Percentiles rank a stretch among this genome's conserved stretches.
phyloP scores from a whole-genome alignment of 2,329 filamentous ascomycete species.

The Tolypocladium ophioglossoides region DNA sequence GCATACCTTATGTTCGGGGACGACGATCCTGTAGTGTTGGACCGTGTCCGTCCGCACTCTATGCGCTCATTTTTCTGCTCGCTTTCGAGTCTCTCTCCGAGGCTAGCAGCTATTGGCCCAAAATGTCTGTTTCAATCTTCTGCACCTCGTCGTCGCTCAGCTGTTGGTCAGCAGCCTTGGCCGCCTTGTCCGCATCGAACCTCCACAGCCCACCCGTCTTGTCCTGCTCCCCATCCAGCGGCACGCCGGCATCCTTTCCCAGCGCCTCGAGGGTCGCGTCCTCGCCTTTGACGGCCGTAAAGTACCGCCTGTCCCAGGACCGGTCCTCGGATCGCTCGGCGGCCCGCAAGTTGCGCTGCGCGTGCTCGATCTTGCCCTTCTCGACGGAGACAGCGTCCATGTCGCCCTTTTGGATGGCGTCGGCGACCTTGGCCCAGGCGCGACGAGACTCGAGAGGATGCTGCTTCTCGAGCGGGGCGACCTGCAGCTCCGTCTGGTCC shows the following conservation, averaged over 20 bases:
- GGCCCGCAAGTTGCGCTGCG: slow-evolving; percentile 64
- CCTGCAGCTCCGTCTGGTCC: slow-evolving; percentile 54
- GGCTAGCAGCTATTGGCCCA: slow-evolving; percentile 22
- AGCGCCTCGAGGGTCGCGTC: slow-evolving; percentile 36
- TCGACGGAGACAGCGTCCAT: slow-evolving; percentile 70
- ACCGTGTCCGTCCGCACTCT: not conserved
- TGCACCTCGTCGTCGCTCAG: slow-evolving; percentile 28
- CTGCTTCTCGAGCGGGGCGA: slow-evolving; percentile 67
- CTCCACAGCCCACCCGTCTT: slow-evolving; percentile 53
- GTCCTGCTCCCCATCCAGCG: slow-evolving; percentile 41
- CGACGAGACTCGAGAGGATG: slow-evolving; percentile 79
- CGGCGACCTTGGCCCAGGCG: slow-evolving; percentile 80
- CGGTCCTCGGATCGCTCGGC: slow-evolving; percentile 64
- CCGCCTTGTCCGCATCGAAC: slow-evolving; percentile 39
- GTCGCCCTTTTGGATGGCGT: slow-evolving; percentile 69
- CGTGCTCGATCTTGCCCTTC: slow-evolving; percentile 84
- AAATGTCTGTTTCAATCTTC: slow-evolving; percentile 33
- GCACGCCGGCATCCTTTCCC: slow-evolving; percentile 35
- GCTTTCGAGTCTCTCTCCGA: not conserved
- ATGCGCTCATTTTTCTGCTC: not conserved
- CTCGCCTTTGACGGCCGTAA: slow-evolving; percentile 40
- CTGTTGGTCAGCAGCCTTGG: slow-evolving; percentile 23
- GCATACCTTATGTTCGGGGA: not conserved
- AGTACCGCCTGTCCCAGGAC: slow-evolving; percentile 79
- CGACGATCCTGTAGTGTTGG: not conserved